A percentile compares a stretch with the other conserved stretches of the same genome.
Evolutionary conservation across 2,329 filamentous ascomycete species (phyloP).

Genomic region (Emergomyces africanus): DNA sequence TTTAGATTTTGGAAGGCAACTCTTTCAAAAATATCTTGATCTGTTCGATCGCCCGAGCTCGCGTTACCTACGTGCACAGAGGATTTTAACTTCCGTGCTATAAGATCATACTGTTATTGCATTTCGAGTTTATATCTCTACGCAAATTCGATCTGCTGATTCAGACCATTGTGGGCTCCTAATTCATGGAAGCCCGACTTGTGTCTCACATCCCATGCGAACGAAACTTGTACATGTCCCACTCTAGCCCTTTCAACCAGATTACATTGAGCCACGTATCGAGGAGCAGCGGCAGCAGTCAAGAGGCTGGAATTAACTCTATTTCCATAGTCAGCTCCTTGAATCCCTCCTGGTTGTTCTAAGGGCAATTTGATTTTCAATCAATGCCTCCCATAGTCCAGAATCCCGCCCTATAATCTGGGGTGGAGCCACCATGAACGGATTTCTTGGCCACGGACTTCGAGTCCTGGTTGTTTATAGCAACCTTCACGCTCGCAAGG

Average conservation of each 20-base stretch:
- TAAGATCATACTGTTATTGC: not conserved
- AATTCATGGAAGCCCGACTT: not conserved
- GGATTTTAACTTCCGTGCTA: not conserved
- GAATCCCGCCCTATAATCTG: not conserved
- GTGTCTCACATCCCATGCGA: not conserved
- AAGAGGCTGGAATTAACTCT: not conserved
- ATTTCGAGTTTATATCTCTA: not conserved
- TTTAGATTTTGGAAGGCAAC: not conserved
- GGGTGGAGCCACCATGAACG: not conserved
- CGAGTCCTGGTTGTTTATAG: not conserved
- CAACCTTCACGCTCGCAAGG: not conserved
- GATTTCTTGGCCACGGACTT: not conserved
- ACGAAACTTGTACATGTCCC: not conserved
- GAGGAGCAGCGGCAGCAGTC: not conserved
- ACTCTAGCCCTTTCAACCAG: not conserved
- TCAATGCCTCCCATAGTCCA: not conserved
- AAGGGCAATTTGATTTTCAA: not conserved
- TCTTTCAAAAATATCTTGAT: not conserved
- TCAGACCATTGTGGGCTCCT: not conserved
- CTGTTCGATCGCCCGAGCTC: not conserved
- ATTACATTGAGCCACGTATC: not conserved
- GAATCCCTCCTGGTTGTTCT: not conserved
- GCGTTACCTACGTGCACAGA: not conserved
- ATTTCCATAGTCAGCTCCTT: not conserved
- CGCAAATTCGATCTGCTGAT: not conserved